A percentile compares a stretch with the other conserved stretches of the same genome.
Conservation (phyloP, 768 basidiomycete species). For the Favolaschia claudopus region DNA sequence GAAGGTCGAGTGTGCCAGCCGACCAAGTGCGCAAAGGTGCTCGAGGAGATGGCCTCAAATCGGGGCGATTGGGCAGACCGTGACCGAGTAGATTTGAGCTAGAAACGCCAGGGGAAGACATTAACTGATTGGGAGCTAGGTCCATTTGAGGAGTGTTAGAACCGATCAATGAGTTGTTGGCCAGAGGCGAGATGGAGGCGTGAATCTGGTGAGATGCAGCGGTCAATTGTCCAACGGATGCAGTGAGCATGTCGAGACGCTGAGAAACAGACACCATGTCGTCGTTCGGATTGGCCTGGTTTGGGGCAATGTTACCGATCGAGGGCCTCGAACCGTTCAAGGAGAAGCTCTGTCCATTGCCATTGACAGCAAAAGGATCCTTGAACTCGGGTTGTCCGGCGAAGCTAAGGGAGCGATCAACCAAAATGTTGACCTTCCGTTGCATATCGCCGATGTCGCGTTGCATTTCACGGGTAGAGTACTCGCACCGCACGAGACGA, state of each 20-base stretch:
- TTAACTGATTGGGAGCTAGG: conserved; percentile 53
- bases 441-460: conserved; percentile 77
- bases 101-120: conserved; percentile 49
- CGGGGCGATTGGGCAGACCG: conserved; percentile 69
- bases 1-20: conserved; percentile 79
- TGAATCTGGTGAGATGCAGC: conserved; percentile 79
- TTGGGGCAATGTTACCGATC: conserved; percentile 73
- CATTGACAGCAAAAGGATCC: conserved; percentile 73
- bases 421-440: conserved; percentile 78
- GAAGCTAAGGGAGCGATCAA: conserved; percentile 67
- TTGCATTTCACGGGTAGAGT: conserved; percentile 73
- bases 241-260: conserved; percentile 79
- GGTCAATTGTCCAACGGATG: conserved; percentile 86
- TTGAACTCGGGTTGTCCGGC: conserved; percentile 76
- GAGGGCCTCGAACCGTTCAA: conserved; percentile 65
- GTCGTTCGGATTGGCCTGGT: conserved; percentile 70
- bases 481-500: conserved; percentile 76
- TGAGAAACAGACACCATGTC: conserved; percentile 81
- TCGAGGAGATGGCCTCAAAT: conserved; percentile 65
- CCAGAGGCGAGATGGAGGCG: conserved; percentile 45
- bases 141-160: conserved; percentile 54
- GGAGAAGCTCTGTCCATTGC: conserved; percentile 43
- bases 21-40: conserved; percentile 86
- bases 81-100: conserved; percentile 59
- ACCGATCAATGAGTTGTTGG: conserved; percentile 50